A percentile compares a stretch with the other conserved stretches of the same genome.
Conservation (phyloP, 305 asterid species). For the Solanum hybrid region DNA sequence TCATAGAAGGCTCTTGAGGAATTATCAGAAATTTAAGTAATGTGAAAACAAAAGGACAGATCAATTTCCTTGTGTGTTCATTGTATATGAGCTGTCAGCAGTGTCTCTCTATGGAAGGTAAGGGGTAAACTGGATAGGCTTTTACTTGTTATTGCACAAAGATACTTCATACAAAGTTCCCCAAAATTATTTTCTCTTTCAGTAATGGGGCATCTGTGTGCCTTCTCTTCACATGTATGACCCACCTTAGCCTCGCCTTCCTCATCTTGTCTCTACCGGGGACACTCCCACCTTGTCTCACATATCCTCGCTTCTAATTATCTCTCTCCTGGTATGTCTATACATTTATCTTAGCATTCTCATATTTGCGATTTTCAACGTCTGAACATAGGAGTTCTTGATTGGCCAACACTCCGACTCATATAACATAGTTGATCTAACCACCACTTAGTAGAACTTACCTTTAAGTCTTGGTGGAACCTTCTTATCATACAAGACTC, state of each 20-base stretch:
- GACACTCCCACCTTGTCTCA: too few species aligned
- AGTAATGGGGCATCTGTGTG: background rate
- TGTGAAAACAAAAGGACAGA: background rate
- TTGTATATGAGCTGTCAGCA: background rate
- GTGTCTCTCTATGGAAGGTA: background rate
- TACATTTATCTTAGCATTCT: background rate
- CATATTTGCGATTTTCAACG: background rate
- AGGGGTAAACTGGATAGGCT: background rate
- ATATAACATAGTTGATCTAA: background rate
- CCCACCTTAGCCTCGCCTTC: background rate
- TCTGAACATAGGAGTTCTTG: background rate
- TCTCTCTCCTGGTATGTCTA: too few species aligned
- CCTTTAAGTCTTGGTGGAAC: background rate
- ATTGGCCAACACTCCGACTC: background rate
- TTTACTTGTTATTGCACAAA: background rate
- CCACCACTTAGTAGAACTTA: background rate
- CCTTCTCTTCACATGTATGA: background rate
- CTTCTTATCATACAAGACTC: background rate
- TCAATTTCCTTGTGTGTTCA: background rate
- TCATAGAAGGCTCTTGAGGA: background rate
- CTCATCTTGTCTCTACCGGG: background rate
- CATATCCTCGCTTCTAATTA: too few species aligned
- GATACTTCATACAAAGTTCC: background rate
- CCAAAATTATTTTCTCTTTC: background rate
- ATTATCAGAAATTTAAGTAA: background rate